Evolutionary conservation across 2,329 filamentous ascomycete species (phyloP).

Genomic region (Penicillium sp.): DNA sequence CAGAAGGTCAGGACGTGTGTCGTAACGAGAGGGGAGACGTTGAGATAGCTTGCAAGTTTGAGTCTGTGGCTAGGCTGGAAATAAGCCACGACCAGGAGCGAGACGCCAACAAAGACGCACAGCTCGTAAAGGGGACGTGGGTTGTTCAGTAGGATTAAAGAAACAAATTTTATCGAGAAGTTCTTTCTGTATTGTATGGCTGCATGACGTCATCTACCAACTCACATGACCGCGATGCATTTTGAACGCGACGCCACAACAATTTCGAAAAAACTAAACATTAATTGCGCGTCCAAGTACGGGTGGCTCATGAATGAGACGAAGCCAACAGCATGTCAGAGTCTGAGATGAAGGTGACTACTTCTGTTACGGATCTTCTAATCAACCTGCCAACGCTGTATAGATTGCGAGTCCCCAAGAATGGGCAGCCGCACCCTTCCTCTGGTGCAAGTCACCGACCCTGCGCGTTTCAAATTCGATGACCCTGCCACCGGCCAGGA

Average conservation of each 20-base stretch:
- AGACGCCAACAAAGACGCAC: background rate
- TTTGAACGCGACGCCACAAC: no score
- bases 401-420: slow-evolving; percentile 25
- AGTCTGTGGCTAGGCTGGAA: slow-evolving; percentile 4
- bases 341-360: no score
- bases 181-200: no score
- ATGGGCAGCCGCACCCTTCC: slow-evolving; percentile 31
- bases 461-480: slow-evolving; percentile 34
- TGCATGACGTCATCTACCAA: no score
- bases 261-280: no score
- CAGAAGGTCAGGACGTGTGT: background rate
- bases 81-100: background rate
- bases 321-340: no score
- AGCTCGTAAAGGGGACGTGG: background rate
- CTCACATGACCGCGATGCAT: no score
- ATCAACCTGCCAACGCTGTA: no score
- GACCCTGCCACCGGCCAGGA: slow-evolving; percentile 16
- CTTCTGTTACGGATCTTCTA: no score
- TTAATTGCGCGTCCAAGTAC: no score
- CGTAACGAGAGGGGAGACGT: background rate
- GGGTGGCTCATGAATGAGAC: no score
- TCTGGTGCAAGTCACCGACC: slow-evolving; percentile 37
- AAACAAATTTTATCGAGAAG: no score
- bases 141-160: background rate
- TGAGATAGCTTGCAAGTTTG: background rate